Percentiles rank a stretch among this genome's conserved stretches.
Evolutionary conservation across 768 basidiomycete genomes (phyloP).

Genomic region (Imleria badia): DNA sequence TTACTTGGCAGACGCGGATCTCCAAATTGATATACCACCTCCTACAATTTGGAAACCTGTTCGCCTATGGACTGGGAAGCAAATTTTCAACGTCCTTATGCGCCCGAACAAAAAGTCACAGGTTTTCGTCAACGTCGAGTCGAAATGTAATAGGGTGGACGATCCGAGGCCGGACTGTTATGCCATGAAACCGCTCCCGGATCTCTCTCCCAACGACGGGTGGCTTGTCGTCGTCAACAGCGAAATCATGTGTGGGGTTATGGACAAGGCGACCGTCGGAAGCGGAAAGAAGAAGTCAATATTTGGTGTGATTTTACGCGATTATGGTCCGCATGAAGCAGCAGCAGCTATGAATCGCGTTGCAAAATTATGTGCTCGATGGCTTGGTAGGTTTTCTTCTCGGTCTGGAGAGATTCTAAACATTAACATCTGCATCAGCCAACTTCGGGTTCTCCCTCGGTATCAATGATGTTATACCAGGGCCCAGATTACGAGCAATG

Average conservation of each 20-base stretch:
- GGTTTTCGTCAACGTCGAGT: conserved; percentile 92
- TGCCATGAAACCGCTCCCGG: conserved; percentile 63
- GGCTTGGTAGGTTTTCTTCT: conserved; percentile 61
- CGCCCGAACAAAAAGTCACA: conserved; percentile 82
- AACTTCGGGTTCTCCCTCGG: conserved; percentile 98
- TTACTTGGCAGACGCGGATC: conserved; percentile 86
- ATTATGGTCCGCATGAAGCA: conserved; percentile 94
- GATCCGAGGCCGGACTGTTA: conserved; percentile 69
- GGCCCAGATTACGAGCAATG: conserved; percentile 70
- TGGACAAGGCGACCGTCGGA: conserved; percentile 98
- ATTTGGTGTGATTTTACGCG: conserved; percentile 95
- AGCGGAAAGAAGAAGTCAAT: conserved; percentile 99
- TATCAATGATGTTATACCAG: conserved; percentile 98
- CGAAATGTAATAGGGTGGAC: conserved; percentile 89
- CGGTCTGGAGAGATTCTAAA: background rate
- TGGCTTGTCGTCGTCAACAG: conserved; percentile 97
- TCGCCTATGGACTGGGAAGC: conserved; percentile 96
- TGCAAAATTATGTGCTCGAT: conserved; percentile 94
- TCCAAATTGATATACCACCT: conserved; percentile 94
- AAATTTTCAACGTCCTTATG: conserved; percentile 97
- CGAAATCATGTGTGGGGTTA: conserved; percentile 98
- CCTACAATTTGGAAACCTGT: conserved; percentile 93
- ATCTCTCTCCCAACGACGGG: conserved; percentile 95
- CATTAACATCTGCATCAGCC: conserved; percentile 50
- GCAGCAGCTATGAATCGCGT: conserved; percentile 94